phyloP scores from a whole-genome alignment of 257 asterid species.

The Petunia secreta region DNA sequence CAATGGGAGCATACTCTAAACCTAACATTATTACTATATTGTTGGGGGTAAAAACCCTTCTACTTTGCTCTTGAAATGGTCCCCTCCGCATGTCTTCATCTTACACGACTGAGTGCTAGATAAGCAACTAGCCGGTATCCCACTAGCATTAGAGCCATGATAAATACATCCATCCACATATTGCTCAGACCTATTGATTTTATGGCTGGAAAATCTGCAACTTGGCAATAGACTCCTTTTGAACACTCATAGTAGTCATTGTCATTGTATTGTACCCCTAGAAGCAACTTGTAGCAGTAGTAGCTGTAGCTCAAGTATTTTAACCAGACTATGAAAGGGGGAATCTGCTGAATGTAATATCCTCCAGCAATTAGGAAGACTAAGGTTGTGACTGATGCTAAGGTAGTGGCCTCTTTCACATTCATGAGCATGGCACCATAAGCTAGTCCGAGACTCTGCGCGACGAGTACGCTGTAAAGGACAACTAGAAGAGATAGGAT shows the following conservation, averaged over 20 bases:
- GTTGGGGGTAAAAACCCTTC: not conserved
- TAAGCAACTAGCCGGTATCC: conserved; percentile 84
- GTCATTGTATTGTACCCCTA: conserved; percentile 80
- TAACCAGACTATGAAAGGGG: conserved; percentile 82
- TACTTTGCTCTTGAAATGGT: conserved; percentile 19
- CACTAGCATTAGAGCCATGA: conserved; percentile 82
- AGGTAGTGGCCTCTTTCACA: conserved; percentile 92
- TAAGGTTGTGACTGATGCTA: conserved; percentile 92
- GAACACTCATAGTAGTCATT: conserved; percentile 81
- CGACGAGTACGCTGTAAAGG: conserved; percentile 86
- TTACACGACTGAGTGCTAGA: conserved; percentile 74
- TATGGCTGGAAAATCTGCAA: conserved; percentile 78
- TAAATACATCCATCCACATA: conserved; percentile 67
- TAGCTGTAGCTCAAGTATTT: conserved; percentile 91
- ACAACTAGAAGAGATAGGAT: conserved; percentile 81
- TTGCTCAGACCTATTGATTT: conserved; percentile 74
- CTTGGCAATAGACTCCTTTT: conserved; percentile 69
- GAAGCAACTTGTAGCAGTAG: conserved; percentile 85
- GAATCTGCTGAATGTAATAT: conserved; percentile 85
- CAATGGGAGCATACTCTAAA: conserved; percentile 18
- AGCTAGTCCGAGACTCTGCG: conserved; percentile 91
- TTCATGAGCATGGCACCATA: conserved; percentile 95
- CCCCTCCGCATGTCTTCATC: conserved; percentile 37
- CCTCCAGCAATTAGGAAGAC: conserved; percentile 98
- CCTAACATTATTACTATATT: conserved; percentile 28